phyloP scores from a whole-genome alignment of 1,284 basidiomycete genomes.

The Puccinia brachypodii region DNA sequence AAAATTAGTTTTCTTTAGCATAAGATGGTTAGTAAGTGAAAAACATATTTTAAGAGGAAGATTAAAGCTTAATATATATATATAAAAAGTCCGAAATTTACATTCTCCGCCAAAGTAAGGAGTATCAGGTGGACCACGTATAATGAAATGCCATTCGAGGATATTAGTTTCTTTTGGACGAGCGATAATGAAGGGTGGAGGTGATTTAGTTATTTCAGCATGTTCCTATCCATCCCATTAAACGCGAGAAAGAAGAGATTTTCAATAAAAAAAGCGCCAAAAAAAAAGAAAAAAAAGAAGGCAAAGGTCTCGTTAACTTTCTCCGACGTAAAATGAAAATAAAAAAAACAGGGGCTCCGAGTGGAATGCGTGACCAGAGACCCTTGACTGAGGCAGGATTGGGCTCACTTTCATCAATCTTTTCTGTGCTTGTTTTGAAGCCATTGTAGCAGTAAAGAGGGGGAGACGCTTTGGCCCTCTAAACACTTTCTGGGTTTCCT shows the following conservation, averaged over 20 bases:
- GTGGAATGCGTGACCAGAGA: no score
- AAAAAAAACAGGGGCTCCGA: no score
- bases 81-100: neutral
- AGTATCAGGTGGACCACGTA: constrained; percentile 57
- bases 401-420: constrained; percentile 37
- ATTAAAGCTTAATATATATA: no score
- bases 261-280: neutral
- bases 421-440: constrained; percentile 32
- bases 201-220: constrained; percentile 55
- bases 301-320: neutral
- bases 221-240: constrained; percentile 52
- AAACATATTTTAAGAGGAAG: no score
- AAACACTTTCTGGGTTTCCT: neutral
- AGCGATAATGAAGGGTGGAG: constrained; percentile 56
- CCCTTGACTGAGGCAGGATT: no score
- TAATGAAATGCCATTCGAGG: constrained; percentile 57
- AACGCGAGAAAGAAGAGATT: neutral
- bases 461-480: neutral
- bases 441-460: neutral
- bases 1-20: no score
- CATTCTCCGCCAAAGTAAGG: constrained; percentile 56
- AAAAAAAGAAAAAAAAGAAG: neutral
- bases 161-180: constrained; percentile 56
- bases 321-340: no score
- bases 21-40: no score